Evolutionary conservation across 495 filamentous ascomycete genomes (phyloP), one percentile per base, ranked within the genome.

Genomic region (Sabuloglossum arenarium): DNA sequence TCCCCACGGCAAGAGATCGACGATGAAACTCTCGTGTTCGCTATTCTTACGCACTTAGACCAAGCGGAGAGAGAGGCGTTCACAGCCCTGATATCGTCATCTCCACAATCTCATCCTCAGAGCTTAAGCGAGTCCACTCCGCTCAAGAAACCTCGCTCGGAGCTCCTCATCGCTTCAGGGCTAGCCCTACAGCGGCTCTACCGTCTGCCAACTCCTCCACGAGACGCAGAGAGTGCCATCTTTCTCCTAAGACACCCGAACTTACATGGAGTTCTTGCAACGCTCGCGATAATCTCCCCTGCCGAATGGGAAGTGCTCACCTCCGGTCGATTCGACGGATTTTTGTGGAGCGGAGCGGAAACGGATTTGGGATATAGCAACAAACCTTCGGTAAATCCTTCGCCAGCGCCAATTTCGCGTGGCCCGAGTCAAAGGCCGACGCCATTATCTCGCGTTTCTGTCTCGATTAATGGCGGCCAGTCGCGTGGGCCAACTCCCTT

Each of bases 231-330:
- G 69, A 72, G 84, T 4, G 85, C 86, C 28, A 81, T 95, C 59
- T 99, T 86, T 64, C 82, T 99, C 59, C 74, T 97, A 53, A 86
- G 82, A 58, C 82, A 97, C 65, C 83, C 81, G 0, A 69, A 73
- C 27, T 73, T 93, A 39, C 93, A 97, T 65, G 81, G 86, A 61
- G 79, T 94, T 11, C 79, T 99, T 24, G 79, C 82, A 28, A 96
- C 91, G 0, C 78, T 99, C 29, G 81, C 87, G 19, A 82, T 83
- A 39, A 88, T 99, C 63, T 88, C 79, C 60, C 75, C 82, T 28
- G 80, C 79, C 16, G 93, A 99, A 65, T 96, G 94, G 88, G 93
- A 99, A 39, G 89, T 99, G 43, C 77, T 99, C 30, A 86, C 83
- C 28, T 96, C 90, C 0, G 93, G 93, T 27, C 86, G 90, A 37